Conservation (phyloP, 495 filamentous ascomycete genomes). For the Staphylotrichum longicolle region DNA sequence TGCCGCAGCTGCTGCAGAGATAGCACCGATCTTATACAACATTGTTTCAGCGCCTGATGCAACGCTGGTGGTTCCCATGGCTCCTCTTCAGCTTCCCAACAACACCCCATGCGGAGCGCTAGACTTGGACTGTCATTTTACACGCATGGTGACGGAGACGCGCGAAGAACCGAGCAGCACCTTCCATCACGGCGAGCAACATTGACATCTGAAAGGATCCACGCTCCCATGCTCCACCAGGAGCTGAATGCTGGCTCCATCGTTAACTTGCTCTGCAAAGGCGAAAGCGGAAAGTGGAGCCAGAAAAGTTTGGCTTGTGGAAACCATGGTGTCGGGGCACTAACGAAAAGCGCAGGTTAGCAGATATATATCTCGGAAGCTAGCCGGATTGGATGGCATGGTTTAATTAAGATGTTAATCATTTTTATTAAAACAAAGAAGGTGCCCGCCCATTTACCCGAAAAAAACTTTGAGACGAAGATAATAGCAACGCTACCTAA, state of each 20-base stretch:
- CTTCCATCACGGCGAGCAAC: no score
- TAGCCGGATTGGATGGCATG: constrained; percentile 27
- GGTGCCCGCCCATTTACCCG: constrained; percentile 29
- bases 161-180: no score
- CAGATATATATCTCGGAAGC: constrained; percentile 31
- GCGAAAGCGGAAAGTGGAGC: constrained; percentile 10
- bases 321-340: background rate
- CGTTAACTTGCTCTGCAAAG: background rate
- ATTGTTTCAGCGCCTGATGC: background rate
- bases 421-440: constrained; percentile 31
- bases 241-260: background rate
- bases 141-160: no score
- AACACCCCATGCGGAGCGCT: no score
- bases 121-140: no score
- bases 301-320: constrained; percentile 10
- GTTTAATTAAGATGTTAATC: constrained; percentile 30
- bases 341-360: constrained; percentile 22
- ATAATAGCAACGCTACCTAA: constrained; percentile 8
- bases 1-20: constrained; percentile 4
- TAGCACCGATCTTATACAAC: constrained; percentile 7
- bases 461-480: constrained; percentile 24
- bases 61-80: background rate
- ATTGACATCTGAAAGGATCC: no score
- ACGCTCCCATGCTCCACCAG: no score
- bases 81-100: background rate